Base-by-base conservation (phyloP, 2,329 filamentous ascomycete species). In the Anthostomella pinea region DNA sequence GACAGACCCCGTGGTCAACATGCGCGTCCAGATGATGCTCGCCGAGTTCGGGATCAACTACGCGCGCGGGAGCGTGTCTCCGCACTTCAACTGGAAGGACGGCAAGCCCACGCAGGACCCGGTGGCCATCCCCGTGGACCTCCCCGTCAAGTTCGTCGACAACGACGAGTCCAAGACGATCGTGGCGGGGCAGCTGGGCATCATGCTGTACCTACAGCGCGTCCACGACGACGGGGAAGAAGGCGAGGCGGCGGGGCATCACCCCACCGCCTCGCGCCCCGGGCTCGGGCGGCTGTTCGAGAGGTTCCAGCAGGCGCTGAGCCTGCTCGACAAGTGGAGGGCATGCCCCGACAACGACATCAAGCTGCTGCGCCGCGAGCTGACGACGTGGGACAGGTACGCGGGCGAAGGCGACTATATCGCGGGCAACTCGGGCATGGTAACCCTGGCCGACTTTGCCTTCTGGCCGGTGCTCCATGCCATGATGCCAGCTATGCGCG, bases 201-300 rank as follows among this genome's bases (percentile, higher is more conserved):
- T 81, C 39, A 66, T 82, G 66, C 54, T 77, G 8, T 82, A 87
- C 41, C 64, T 86, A 1, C 75, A 85, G 41, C 66, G 73, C 2
- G 60, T 68, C 9, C 69, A 79, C 41, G 67, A n/a, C n/a, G n/a
- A n/a, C n/a, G n/a, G n/a, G n/a, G n/a, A n/a, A n/a, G n/a, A n/a
- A n/a, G n/a, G n/a, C n/a, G n/a, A n/a, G n/a, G 68, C 2, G 14
- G 6, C 9, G 8, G 42, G 3, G 37, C 46, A 8, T 32, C 53
- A 1, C 47, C 52, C 5, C 16, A 49, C 5, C 56, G 64, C 13
- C 51, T 68, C 4, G 70, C 65, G 14, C 8, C 23, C 13, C 6
- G 6, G 13, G 22, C 16, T 5, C 3, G 7, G 16, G 1, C 54
- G 46, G 33, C 52, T 56, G 30, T 62, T 65, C 36, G 66, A 57